A percentile compares a stretch with the other conserved stretches of the same genome.
These are phyloP conservation scores for Catunica adiposa DNA, from an alignment of 2,329 filamentous ascomycete species.

Conservation along the genomic window DNA sequence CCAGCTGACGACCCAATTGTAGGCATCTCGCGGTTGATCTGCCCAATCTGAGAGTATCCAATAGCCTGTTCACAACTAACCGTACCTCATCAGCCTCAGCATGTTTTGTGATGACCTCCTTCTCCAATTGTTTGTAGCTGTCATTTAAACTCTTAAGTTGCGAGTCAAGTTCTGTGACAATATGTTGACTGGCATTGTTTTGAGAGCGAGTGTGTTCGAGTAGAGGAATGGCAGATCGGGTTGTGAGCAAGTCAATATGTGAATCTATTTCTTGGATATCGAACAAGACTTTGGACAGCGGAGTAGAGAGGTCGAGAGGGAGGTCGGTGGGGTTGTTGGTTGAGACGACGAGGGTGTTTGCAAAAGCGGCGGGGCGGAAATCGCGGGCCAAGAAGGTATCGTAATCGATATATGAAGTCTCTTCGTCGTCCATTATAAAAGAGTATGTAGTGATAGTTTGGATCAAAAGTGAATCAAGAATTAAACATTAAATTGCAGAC, in stretches of 20 bases:
- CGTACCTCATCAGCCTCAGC: constrained; percentile 72
- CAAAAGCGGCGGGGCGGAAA: constrained; percentile 69
- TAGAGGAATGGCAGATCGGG: constrained; percentile 65
- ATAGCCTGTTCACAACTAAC: constrained; percentile 58
- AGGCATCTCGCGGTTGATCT: constrained; percentile 63
- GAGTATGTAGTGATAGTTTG: neutral
- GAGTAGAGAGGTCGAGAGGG: constrained; percentile 82
- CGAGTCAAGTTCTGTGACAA: constrained; percentile 60
- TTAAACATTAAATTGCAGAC: neutral
- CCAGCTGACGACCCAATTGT: constrained; percentile 68
- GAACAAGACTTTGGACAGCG: constrained; percentile 83
- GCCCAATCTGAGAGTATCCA: constrained; percentile 62
- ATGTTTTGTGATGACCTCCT: constrained; percentile 73
- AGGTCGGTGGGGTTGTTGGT: constrained; percentile 89
- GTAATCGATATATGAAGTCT: constrained; percentile 87
- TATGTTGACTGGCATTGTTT: constrained; percentile 51
- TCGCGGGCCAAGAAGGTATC: constrained; percentile 70
- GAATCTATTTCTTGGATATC: constrained; percentile 95
- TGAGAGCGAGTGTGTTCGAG: constrained; percentile 62
- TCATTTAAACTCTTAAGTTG: constrained; percentile 69
- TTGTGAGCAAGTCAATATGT: constrained; percentile 80
- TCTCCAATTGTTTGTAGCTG: constrained; percentile 71
- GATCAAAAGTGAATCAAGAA: neutral
- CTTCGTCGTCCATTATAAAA: constrained; percentile 25
- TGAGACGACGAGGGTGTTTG: constrained; percentile 70